Conservation (phyloP, 441 rosid species). For the Aleurites moluccanus region DNA sequence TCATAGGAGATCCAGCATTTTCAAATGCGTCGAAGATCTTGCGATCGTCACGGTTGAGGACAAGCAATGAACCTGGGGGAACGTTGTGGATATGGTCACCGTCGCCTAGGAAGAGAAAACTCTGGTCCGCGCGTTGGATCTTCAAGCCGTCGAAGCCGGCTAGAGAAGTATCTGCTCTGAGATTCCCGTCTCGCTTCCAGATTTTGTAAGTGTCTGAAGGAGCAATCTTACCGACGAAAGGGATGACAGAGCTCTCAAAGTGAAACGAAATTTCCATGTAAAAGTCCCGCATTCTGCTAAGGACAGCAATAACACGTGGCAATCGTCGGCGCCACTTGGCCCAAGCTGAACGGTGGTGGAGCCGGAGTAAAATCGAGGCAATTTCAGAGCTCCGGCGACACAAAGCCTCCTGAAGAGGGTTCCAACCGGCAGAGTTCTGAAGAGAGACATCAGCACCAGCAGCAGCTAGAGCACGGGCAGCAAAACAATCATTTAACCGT, state of each 20-base stretch:
- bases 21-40: conserved; percentile 76
- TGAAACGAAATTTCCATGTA: conserved; percentile 95
- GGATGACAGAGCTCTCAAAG: conserved; percentile 94
- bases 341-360: conserved; percentile 77
- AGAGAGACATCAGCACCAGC: conserved; percentile 79
- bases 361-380: conserved; percentile 48
- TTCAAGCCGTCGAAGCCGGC: conserved; percentile 92
- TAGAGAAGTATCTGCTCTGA: conserved; percentile 81
- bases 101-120: conserved; percentile 82
- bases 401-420: conserved; percentile 75
- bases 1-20: conserved; percentile 66
- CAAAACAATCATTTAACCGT: conserved; percentile 53
- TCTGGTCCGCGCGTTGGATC: conserved; percentile 84
- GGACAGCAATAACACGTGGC: conserved; percentile 64
- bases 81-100: conserved; percentile 57
- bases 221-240: conserved; percentile 81
- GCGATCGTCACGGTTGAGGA: conserved; percentile 66
- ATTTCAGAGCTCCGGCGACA: conserved; percentile 66
- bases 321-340: conserved; percentile 86
- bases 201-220: conserved; percentile 95
- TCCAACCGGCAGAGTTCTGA: conserved; percentile 82
- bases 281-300: conserved; percentile 87
- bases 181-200: conserved; percentile 90
- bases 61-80: conserved; percentile 66
- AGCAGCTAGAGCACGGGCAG: conserved; percentile 47